Evolutionary conservation across 2,329 filamentous ascomycete species (phyloP).

Genomic region (Oidium heveae): DNA sequence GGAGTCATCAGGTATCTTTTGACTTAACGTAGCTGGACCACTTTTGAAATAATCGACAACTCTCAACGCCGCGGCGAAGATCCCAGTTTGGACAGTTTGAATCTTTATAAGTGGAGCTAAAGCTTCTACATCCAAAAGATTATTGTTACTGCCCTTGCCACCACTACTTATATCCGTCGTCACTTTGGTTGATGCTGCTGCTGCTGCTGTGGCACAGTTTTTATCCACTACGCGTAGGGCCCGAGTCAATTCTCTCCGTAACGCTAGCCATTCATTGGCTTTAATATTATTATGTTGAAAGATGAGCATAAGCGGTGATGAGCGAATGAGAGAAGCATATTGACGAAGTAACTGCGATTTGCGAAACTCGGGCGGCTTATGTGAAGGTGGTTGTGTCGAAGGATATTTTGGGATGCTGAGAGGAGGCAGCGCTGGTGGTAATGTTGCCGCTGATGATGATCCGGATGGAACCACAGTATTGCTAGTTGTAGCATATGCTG

Average conservation of each 20-base stretch:
- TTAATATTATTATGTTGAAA: constrained; percentile 56
- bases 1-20: background rate
- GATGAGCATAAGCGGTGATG: constrained; percentile 42
- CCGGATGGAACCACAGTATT: no score
- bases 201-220: constrained; percentile 17
- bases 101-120: constrained; percentile 42
- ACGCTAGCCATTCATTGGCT: constrained; percentile 37
- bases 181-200: constrained; percentile 12
- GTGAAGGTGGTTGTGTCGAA: constrained; percentile 59
- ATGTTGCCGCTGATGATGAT: no score
- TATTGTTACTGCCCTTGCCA: background rate
- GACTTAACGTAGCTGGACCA: constrained; percentile 6
- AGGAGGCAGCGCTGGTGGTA: background rate
- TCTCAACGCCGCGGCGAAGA: constrained; percentile 64
- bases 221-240: constrained; percentile 39
- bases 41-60: constrained; percentile 63
- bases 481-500: no score
- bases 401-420: constrained; percentile 16
- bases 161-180: no score
- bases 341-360: constrained; percentile 68
- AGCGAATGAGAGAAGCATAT: constrained; percentile 46
- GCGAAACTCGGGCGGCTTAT: constrained; percentile 63
- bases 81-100: constrained; percentile 68
- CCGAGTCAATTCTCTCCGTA: constrained; percentile 34
- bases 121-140: constrained; percentile 13